phyloP scores from a whole-genome alignment of 1,284 basidiomycete species.

The Neolentinus lepideus region DNA sequence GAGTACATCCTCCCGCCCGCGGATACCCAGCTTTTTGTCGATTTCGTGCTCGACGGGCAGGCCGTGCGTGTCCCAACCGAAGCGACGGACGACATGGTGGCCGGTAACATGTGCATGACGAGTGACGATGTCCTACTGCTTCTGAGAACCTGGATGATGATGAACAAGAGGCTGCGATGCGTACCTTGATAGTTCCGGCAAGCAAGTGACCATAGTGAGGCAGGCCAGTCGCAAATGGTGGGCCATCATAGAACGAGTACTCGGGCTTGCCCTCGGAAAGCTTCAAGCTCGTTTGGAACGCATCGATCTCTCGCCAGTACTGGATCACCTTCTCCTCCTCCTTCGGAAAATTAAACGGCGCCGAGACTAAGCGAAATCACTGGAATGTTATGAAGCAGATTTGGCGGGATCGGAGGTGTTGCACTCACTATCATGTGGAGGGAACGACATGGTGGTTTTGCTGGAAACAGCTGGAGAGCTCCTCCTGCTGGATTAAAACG shows the following conservation, averaged over 20 bases:
- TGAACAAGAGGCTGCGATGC: slow-evolving; percentile 12
- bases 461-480: neutral
- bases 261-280: slow-evolving; percentile 86
- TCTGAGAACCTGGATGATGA: slow-evolving; percentile 1
- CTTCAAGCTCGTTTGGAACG: slow-evolving; percentile 92
- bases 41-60: slow-evolving; percentile 99
- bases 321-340: slow-evolving; percentile 91
- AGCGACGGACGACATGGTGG: slow-evolving; percentile 90
- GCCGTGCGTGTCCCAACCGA: slow-evolving; percentile 99
- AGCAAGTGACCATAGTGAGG: slow-evolving; percentile 95
- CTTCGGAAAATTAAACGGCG: slow-evolving; percentile 82
- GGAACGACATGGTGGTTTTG: slow-evolving; percentile 50
- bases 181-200: slow-evolving; percentile 93
- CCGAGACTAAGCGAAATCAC: slow-evolving; percentile 41
- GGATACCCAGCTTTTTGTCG: slow-evolving; percentile 95
- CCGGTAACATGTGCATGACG: slow-evolving; percentile 93
- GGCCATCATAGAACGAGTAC: slow-evolving; percentile 96
- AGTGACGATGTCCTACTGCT: slow-evolving; percentile 84
- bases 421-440: slow-evolving; percentile 63
- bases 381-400: slow-evolving; percentile 1
- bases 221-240: slow-evolving; percentile 95
- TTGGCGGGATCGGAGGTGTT: slow-evolving; percentile 7
- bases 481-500: neutral
- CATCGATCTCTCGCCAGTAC: slow-evolving; percentile 97
- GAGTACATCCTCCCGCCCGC: slow-evolving; percentile 90